Evolutionary conservation across 345 rosid species (phyloP), one percentile per base, ranked within the genome.

Genomic region (Syzygium aromaticum): DNA sequence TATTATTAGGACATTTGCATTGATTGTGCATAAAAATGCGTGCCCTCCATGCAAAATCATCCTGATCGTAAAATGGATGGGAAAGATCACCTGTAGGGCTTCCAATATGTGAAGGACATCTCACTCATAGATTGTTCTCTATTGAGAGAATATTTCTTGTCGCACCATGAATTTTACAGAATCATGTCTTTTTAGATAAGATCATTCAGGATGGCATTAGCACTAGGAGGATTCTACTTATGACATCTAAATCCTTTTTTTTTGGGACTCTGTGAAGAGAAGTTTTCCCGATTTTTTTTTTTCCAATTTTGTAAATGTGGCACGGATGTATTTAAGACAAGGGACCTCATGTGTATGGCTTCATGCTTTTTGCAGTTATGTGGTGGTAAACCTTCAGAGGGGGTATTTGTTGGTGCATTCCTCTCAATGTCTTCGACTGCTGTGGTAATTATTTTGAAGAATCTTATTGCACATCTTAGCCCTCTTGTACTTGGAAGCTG

Each of bases 371-470:
- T 92, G 92, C 93, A 96, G 99, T 93, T 96, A 91, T 96, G 98
- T 52, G 99, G 99, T 82, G 99, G 97, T 87, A 94, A 93, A 89
- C 93, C 95, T 89, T 93, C 99, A 77, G 99, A 96, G 91, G 99
- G 99, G 84, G 92, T 96, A 84, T 96, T 96, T 90, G 97, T 96
- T 52, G 99, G 99, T 33, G 96, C 93, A 85, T 94, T 96, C 89
- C 95, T 96, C 86, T 96, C 99, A 49, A 95, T 96, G 99, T 96
- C 99, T 90, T 96, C 98, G 25, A 96, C 99, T 85, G 99, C 99
- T 43, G 99, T 96, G 98, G 99, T 96, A 94, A 92, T 86, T 52
- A 77, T 73, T 85, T 73, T 73, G 38, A 49, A 73, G 82, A 73
- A 73, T 38, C 14, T 73, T 73, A 73, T 33, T 33, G 49, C 2